phyloP scores from a whole-genome alignment of 768 basidiomycete genomes.

The Phanerodontia chrysosporium region DNA sequence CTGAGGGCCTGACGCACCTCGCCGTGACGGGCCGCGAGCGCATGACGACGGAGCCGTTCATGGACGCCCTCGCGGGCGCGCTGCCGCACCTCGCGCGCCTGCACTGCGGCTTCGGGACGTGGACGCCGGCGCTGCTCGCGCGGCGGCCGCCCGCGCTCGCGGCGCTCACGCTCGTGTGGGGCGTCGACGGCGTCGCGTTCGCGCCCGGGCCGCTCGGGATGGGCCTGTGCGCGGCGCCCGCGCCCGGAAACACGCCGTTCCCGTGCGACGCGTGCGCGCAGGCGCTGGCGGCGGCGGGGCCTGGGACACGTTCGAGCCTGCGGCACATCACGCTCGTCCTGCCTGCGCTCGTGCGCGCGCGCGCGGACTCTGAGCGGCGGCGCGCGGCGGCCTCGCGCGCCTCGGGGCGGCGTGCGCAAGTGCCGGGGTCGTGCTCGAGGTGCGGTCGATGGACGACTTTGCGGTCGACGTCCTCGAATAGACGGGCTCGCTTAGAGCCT shows the following conservation, averaged over 20 bases:
- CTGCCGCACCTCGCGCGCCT: not conserved
- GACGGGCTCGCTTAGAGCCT: not conserved
- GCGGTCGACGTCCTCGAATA: not conserved
- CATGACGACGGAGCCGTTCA: not conserved
- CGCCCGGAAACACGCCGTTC: not conserved
- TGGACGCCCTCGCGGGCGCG: not conserved
- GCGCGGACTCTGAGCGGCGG: too few species aligned
- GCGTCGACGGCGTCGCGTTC: not conserved
- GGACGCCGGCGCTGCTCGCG: not conserved
- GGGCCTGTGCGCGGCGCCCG: not conserved
- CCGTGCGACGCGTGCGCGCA: not conserved
- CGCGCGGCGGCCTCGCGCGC: not conserved
- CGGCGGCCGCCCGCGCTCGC: not conserved
- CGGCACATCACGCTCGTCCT: not conserved
- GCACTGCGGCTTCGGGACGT: not conserved
- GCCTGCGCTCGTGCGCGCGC: not conserved
- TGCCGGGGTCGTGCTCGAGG: not conserved
- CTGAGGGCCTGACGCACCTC: not conserved
- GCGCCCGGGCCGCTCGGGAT: not conserved
- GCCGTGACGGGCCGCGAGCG: not conserved
- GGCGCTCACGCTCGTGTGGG: not conserved
- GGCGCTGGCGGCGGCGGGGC: not conserved
- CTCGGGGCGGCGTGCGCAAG: not conserved
- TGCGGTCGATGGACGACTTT: not conserved
- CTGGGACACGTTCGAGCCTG: not conserved